Conservation (phyloP, 176 grass and related monocot species). For the Aegilops sharonensis region DNA sequence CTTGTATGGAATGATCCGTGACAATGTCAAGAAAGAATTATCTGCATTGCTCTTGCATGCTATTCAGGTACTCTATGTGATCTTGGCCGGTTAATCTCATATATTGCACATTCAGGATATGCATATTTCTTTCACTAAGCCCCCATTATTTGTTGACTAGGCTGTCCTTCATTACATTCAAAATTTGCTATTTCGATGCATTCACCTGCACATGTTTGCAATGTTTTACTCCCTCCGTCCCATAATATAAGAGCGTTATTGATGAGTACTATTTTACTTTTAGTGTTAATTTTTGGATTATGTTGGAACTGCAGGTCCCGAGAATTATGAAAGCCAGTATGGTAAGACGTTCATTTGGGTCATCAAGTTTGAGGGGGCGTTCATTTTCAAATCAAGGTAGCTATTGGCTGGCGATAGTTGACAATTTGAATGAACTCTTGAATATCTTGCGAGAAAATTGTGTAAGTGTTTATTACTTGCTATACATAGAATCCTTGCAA, state of each 20-base stretch:
- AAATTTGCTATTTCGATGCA: not conserved
- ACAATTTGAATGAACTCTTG: constrained; percentile 63
- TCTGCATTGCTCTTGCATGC: constrained; percentile 65
- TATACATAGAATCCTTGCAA: not conserved
- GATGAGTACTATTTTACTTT: not conserved
- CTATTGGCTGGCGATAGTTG: constrained; percentile 70
- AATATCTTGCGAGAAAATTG: constrained; percentile 76
- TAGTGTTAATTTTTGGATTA: constrained; percentile 23
- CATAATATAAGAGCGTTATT: too few relatives aligned
- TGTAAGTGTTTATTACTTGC: constrained; percentile 51
- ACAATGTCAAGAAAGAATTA: constrained; percentile 81
- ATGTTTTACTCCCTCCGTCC: not conserved
- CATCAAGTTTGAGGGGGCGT: constrained; percentile 57
- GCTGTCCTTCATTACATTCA: constrained; percentile 10
- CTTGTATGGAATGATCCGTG: constrained; percentile 75
- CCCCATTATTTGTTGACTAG: constrained; percentile 4
- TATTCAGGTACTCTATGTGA: constrained; percentile 64
- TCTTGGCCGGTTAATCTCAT: constrained; percentile 14
- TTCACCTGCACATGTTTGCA: not conserved
- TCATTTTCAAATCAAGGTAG: constrained; percentile 73
- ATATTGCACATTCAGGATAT: constrained; percentile 4
- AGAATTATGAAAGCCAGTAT: constrained; percentile 83
- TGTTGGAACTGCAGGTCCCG: constrained; percentile 57
- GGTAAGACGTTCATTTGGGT: constrained; percentile 70
- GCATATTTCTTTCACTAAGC: constrained; percentile 4